Percentiles rank a stretch among this genome's conserved stretches.
These are phyloP conservation scores for Sicyos edulis DNA, from an alignment of 306 rosid genomes.

Conservation along the genomic window DNA sequence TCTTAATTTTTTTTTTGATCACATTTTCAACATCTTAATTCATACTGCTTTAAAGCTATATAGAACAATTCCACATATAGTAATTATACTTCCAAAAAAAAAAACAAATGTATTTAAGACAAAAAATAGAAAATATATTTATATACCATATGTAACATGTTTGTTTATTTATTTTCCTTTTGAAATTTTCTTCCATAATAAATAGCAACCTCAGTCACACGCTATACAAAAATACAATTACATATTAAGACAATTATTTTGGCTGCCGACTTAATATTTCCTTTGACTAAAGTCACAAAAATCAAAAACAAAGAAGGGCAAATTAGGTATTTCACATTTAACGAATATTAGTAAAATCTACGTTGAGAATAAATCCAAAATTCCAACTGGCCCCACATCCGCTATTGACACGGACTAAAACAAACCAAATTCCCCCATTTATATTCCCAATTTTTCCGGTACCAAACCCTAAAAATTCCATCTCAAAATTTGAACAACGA, in stretches of 20 bases:
- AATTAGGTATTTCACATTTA: neutral
- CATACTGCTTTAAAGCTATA: too few species aligned
- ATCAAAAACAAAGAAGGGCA: neutral
- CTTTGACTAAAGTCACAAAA: too few species aligned
- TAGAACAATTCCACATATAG: too few species aligned
- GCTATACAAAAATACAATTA: neutral
- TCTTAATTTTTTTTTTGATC: too few species aligned
- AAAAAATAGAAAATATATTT: too few species aligned
- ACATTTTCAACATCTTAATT: too few species aligned
- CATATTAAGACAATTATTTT: neutral
- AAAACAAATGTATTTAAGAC: too few species aligned
- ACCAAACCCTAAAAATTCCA: neutral
- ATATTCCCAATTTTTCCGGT: neutral
- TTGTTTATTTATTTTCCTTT: too few species aligned
- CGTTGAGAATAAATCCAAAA: conserved; percentile 16
- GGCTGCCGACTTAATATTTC: neutral
- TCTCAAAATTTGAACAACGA: neutral
- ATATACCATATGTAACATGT: too few species aligned
- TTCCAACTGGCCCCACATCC: conserved; percentile 10
- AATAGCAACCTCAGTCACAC: neutral
- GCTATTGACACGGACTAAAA: conserved; percentile 17
- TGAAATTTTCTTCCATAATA: too few species aligned
- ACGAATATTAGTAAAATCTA: conserved; percentile 7
- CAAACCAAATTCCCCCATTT: neutral
- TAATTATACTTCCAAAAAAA: too few species aligned